Evolutionary conservation across 352 stramenopile species (phyloP), one percentile per base, ranked within the genome.

Genomic region (Phytophthora agathidicida): DNA sequence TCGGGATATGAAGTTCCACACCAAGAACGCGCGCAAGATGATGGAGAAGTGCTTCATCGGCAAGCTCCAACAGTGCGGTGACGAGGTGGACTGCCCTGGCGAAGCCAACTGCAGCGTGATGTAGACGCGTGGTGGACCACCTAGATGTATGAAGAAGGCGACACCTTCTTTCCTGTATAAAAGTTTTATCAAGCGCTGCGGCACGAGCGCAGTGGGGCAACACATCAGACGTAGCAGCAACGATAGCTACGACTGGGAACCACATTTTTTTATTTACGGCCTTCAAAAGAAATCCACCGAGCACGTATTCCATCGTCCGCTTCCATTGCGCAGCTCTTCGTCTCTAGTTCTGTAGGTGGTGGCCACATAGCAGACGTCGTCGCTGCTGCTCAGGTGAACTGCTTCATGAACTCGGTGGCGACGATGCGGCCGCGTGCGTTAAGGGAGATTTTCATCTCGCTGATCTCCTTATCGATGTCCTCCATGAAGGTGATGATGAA

Each of bases 401-500:
- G 85, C 75, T 97, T 94, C 90, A 98, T 97, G 73, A 97, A 98
- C 77, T 98, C 88, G 16, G 83, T 92, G 0, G 95, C 94, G 47
- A 98, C 94, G 48, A 97, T 96, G 50, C 95, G 80, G 31, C 91
- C 93, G 45, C 95, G 86, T 9, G 93, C 89, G 64, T 98, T 98
- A 36, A 98, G 82, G 35, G 92, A 93, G 71, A 98, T 98, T 65
- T 98, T 98, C 94, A 98, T 98, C 27, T 91, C 93, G 64, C 91
- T 98, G 74, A 98, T 98, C 70, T 98, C 95, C 76, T 98, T 97
- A 82, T 98, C 95, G 56, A 98, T 98, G 54, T 98, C 96, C 69
- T 98, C 93, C 95, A 98, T 98, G 77, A 98, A 98, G 62, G 96
- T 87, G 66, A 98, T 98, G 71, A 98, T 95, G 60, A 98, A 98